These are phyloP conservation scores for Peniophora sp. DNA, from an alignment of 1,284 basidiomycete genomes.

Conservation along the genomic window DNA sequence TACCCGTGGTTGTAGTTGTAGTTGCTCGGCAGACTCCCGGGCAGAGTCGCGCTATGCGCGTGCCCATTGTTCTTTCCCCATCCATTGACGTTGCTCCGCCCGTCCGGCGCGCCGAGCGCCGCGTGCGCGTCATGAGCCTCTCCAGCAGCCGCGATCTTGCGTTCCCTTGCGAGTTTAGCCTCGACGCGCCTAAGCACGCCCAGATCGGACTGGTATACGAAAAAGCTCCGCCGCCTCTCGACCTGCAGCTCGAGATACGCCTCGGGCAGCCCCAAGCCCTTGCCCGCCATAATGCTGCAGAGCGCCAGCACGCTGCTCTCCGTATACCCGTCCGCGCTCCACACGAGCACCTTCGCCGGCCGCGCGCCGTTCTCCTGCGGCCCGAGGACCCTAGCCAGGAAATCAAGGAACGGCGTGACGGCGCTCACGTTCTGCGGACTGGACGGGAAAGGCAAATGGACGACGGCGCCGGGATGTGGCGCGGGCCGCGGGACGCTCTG, in stretches of 20 bases:
- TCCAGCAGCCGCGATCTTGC: constrained; percentile 11
- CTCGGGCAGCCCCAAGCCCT: constrained; percentile 67
- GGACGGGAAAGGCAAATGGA: constrained; percentile 68
- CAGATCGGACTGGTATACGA: constrained; percentile 84
- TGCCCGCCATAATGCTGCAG: constrained; percentile 81
- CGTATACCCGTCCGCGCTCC: constrained; percentile 81
- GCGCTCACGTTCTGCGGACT: constrained; percentile 43
- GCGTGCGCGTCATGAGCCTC: constrained; percentile 6
- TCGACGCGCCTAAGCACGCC: constrained; percentile 74
- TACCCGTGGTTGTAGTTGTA: no score
- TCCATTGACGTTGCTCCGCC: no score
- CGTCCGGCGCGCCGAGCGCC: neutral
- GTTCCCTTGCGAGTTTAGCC: constrained; percentile 42
- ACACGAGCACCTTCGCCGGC: constrained; percentile 60
- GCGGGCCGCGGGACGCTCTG: constrained; percentile 44
- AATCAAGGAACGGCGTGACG: constrained; percentile 50
- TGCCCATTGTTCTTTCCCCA: neutral
- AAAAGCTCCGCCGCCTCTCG: constrained; percentile 72
- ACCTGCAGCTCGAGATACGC: constrained; percentile 84
- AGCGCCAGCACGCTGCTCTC: constrained; percentile 88
- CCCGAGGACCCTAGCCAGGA: constrained; percentile 51
- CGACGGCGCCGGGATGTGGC: constrained; percentile 59
- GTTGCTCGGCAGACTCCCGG: neutral
- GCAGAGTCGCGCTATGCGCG: neutral
- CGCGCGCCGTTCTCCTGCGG: constrained; percentile 20